Conservation (phyloP, 441 rosid genomes). For the Syzygium malaccense region DNA sequence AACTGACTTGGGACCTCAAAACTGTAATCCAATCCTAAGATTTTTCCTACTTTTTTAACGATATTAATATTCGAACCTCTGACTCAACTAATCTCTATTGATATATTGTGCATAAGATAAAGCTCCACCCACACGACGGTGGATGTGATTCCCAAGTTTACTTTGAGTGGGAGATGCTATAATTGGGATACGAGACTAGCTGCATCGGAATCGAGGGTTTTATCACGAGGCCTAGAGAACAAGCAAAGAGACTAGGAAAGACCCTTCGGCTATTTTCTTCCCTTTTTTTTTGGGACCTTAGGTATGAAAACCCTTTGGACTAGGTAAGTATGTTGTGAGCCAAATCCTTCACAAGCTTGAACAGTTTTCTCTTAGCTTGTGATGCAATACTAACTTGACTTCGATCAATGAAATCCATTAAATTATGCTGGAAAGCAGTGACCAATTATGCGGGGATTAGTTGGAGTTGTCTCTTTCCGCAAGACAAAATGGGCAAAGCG, state of each 20-base stretch:
- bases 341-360: background rate
- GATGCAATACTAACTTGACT: background rate
- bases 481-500: background rate
- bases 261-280: background rate
- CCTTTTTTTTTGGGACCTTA: background rate
- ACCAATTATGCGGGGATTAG: background rate
- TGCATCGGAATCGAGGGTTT: background rate
- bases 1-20: background rate
- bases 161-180: background rate
- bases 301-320: background rate
- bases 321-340: background rate
- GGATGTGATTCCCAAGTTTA: background rate
- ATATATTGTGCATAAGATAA: background rate
- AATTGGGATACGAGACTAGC: background rate
- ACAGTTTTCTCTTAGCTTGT: background rate
- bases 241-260: background rate
- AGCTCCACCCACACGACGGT: too few relatives aligned
- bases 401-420: background rate
- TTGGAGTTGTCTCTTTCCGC: background rate
- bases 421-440: background rate
- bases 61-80: background rate
- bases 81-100: background rate
- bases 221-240: background rate
- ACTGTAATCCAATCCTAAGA: background rate
- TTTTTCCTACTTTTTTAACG: background rate